Evolutionary conservation across 331 rosid genomes (phyloP).

Genomic region (Phaseolus coccineus): DNA sequence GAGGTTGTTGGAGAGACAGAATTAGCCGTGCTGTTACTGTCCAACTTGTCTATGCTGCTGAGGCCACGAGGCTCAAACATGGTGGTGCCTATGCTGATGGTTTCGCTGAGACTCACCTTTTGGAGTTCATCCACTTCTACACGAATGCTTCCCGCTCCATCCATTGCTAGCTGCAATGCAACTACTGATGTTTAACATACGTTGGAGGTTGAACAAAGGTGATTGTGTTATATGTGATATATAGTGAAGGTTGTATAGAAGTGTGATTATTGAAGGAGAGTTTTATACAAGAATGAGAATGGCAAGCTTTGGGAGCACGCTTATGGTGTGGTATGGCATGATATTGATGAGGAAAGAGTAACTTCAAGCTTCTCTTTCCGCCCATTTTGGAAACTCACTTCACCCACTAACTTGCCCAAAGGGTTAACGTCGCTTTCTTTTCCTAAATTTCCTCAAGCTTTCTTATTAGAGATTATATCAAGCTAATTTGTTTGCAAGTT

Average conservation of each 20-base stretch:
- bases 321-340: slow-evolving; percentile 27
- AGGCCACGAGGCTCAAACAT: slow-evolving; percentile 64
- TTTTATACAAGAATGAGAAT: slow-evolving; percentile 43
- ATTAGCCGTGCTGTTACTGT: slow-evolving; percentile 42
- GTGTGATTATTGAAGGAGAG: neutral
- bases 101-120: slow-evolving; percentile 46
- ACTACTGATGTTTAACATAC: neutral
- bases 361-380: slow-evolving; percentile 50
- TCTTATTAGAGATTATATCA: neutral
- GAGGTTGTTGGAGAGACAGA: slow-evolving; percentile 39
- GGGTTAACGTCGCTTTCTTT: slow-evolving; percentile 39
- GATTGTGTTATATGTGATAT: neutral
- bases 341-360: slow-evolving; percentile 49
- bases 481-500: neutral
- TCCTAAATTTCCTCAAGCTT: neutral
- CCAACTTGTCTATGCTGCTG: slow-evolving; percentile 51
- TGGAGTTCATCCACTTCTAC: slow-evolving; percentile 54
- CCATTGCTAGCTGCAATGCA: slow-evolving; percentile 48
- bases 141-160: slow-evolving; percentile 52
- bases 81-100: slow-evolving; percentile 54
- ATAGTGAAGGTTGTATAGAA: neutral
- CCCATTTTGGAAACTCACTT: slow-evolving; percentile 41
- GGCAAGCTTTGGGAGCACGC: slow-evolving; percentile 61
- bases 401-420: slow-evolving; percentile 23
- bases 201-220: neutral